Evolutionary conservation across 2,329 filamentous ascomycete species (phyloP).

Genomic region (Xylogone sp.): DNA sequence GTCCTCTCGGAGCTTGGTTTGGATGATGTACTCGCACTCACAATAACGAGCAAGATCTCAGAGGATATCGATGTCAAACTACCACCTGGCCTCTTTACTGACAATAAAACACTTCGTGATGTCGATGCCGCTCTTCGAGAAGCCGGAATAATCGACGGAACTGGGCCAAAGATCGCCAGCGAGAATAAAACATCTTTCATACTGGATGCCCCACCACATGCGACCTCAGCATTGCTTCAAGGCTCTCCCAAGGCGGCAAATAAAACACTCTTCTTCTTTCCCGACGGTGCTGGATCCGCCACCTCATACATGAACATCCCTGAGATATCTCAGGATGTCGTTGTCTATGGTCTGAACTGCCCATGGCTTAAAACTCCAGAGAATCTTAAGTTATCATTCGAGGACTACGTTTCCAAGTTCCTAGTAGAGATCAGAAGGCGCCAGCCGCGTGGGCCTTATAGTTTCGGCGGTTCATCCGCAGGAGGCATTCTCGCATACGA

Average conservation of each 20-base stretch:
- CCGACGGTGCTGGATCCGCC: constrained; percentile 39
- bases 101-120: constrained; percentile 20
- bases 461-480: constrained; percentile 67
- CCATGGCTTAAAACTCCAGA: constrained; percentile 65
- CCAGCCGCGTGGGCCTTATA: constrained; percentile 63
- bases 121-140: not conserved
- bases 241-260: constrained; percentile 41
- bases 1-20: constrained; percentile 53
- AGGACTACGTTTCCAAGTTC: constrained; percentile 59
- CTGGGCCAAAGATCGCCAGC: too few species aligned
- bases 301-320: constrained; percentile 2
- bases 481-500: constrained; percentile 69
- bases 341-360: constrained; percentile 57
- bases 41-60: constrained; percentile 14
- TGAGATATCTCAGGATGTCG: constrained; percentile 38
- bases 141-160: too few species aligned
- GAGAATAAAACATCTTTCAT: too few species aligned
- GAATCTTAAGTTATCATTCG: constrained; percentile 59
- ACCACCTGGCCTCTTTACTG: constrained; percentile 30
- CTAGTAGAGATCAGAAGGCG: constrained; percentile 65
- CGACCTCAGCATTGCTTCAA: constrained; percentile 35
- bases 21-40: constrained; percentile 54
- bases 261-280: constrained; percentile 37
- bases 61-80: constrained; percentile 36
- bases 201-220: not conserved